Conservation (phyloP, 441 rosid genomes). For the Sinapis alba region DNA sequence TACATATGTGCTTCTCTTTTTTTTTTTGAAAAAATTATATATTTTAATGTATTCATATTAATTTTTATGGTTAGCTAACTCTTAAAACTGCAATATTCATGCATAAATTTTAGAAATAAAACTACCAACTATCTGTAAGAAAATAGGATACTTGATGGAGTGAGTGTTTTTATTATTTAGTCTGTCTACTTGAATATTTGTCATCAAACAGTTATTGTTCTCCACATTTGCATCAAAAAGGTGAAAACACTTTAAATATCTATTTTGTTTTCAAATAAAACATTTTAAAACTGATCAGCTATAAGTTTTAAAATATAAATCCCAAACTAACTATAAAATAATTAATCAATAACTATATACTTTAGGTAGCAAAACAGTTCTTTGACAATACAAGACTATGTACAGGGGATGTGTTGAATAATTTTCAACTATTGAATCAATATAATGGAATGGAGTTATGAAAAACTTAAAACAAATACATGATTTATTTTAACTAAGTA, state of each 20-base stretch:
- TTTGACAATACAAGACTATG: too few species aligned
- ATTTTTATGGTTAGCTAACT: neutral
- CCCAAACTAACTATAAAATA: too few species aligned
- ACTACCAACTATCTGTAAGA: neutral
- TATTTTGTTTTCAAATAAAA: too few species aligned
- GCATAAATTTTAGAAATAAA: neutral
- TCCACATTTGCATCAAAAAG: neutral
- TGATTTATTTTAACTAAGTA: too few species aligned
- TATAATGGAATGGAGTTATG: too few species aligned
- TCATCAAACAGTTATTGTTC: neutral
- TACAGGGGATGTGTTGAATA: too few species aligned
- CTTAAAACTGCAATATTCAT: neutral
- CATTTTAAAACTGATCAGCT: neutral
- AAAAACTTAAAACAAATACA: too few species aligned
- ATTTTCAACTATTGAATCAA: too few species aligned
- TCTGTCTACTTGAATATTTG: neutral
- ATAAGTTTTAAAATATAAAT: too few species aligned
- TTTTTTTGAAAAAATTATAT: neutral
- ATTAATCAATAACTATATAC: too few species aligned
- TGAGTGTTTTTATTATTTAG: neutral
- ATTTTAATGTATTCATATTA: neutral
- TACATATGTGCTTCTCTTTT: neutral
- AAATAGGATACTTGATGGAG: neutral
- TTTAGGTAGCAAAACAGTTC: too few species aligned
- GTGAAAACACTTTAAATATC: neutral